Evolutionary conservation across 2,329 filamentous ascomycete genomes (phyloP).

Genomic region (Penicillium sp.): DNA sequence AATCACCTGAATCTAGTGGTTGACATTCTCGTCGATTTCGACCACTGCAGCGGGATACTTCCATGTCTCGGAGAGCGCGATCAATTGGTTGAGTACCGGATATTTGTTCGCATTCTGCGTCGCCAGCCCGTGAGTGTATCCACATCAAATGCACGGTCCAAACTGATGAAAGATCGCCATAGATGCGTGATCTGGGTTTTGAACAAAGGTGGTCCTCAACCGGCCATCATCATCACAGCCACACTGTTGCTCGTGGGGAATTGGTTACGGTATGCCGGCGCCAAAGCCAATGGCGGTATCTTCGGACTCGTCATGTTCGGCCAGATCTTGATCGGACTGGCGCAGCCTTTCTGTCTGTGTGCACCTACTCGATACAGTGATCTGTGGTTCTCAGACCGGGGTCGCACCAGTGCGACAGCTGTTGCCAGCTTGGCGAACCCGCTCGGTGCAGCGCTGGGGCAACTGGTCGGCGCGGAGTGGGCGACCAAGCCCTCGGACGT

Average conservation of each 20-base stretch:
- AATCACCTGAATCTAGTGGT: conserved; percentile 61
- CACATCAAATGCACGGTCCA: background rate
- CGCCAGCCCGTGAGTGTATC: conserved; percentile 54
- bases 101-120: conserved; percentile 80
- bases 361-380: conserved; percentile 89
- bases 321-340: conserved; percentile 80
- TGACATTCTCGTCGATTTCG: conserved; percentile 83
- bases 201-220: conserved; percentile 69
- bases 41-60: conserved; percentile 70
- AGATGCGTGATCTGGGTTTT: conserved; percentile 67
- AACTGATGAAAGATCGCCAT: background rate
- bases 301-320: conserved; percentile 82
- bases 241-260: conserved; percentile 73
- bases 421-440: conserved; percentile 81
- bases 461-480: conserved; percentile 78
- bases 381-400: conserved; percentile 83
- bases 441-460: conserved; percentile 79
- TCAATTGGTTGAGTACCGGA: conserved; percentile 89
- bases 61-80: conserved; percentile 61
- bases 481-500: conserved; percentile 59
- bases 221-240: conserved; percentile 67
- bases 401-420: conserved; percentile 81
- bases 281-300: conserved; percentile 51
- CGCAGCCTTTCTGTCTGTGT: conserved; percentile 85
- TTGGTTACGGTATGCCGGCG: conserved; percentile 82